Conservation (phyloP, 805 yeast species). For the Ogataea sp. region DNA sequence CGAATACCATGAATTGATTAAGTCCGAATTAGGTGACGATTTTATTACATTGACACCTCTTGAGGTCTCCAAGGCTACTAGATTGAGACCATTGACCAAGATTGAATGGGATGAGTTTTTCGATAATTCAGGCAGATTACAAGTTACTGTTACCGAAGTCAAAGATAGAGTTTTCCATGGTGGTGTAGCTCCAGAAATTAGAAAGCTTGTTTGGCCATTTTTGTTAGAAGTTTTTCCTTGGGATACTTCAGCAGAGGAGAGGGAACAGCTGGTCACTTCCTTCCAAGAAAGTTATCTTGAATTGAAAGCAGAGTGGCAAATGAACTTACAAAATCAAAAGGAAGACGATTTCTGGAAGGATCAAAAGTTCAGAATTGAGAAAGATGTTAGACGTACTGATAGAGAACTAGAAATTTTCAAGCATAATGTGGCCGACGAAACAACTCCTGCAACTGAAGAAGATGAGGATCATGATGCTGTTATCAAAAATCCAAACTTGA, state of each 20-base stretch:
- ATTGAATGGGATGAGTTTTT: conserved; percentile 84
- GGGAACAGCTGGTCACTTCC: conserved; percentile 49
- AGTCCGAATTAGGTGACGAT: conserved; percentile 51
- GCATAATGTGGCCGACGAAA: conserved; percentile 29
- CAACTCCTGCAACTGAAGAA: conserved; percentile 23
- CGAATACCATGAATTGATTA: conserved; percentile 46
- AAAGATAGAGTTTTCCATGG: conserved; percentile 86
- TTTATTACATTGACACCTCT: conserved; percentile 45
- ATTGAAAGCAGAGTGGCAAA: conserved; percentile 66
- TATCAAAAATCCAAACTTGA: conserved; percentile 69
- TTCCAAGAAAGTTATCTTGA: conserved; percentile 41
- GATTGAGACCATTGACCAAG: conserved; percentile 57
- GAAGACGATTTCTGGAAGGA: conserved; percentile 76
- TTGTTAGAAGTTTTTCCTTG: conserved; percentile 80
- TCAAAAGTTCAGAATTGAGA: conserved; percentile 83
- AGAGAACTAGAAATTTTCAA: conserved; percentile 61
- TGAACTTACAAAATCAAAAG: conserved; percentile 41
- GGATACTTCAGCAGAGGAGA: conserved; percentile 69
- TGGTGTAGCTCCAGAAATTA: conserved; percentile 52
- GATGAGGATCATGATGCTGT: conserved; percentile 53
- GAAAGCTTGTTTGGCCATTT: conserved; percentile 82
- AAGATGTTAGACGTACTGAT: conserved; percentile 90
- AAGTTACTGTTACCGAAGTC: conserved; percentile 69
- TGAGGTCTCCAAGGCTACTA: conserved; percentile 52
- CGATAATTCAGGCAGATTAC: conserved; percentile 68